These are phyloP conservation scores for Diplodia corticola DNA, from an alignment of 2,329 filamentous ascomycete species.

Conservation along the genomic window DNA sequence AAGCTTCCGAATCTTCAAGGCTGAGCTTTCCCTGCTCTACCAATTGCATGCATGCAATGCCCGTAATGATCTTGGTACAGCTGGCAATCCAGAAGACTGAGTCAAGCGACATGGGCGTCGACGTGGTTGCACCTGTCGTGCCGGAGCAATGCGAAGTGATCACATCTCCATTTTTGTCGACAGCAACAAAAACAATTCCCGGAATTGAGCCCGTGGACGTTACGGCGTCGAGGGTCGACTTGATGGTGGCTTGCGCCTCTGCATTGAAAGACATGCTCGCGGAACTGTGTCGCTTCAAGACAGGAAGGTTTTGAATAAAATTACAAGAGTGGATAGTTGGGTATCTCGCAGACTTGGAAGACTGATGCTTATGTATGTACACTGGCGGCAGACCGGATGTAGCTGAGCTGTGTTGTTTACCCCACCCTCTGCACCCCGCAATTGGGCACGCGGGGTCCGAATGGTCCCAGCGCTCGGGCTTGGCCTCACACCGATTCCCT, in stretches of 20 bases:
- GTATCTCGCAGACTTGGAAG: not conserved
- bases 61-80: conserved; percentile 47
- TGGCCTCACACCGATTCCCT: not conserved
- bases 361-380: not conserved
- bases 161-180: conserved; percentile 47
- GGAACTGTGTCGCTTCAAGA: not conserved
- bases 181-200: conserved; percentile 48
- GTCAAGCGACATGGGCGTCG: conserved; percentile 55
- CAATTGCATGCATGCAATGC: conserved; percentile 38
- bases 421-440: conserved; percentile 10
- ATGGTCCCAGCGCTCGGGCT: conserved; percentile 9
- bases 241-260: conserved; percentile 36
- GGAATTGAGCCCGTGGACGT: conserved; percentile 36
- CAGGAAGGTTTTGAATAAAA: not conserved
- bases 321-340: not conserved
- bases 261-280: conserved; percentile 35
- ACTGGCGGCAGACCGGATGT: not conserved
- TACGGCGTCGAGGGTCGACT: conserved; percentile 37
- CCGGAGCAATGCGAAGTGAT: conserved; percentile 47
- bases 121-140: conserved; percentile 39
- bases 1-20: conserved; percentile 37
- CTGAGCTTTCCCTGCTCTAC: conserved; percentile 39
- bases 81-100: conserved; percentile 61
- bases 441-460: not conserved
- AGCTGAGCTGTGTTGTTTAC: not conserved